Evolutionary conservation across 805 yeast species (phyloP).

Genomic region (Candida maris): DNA sequence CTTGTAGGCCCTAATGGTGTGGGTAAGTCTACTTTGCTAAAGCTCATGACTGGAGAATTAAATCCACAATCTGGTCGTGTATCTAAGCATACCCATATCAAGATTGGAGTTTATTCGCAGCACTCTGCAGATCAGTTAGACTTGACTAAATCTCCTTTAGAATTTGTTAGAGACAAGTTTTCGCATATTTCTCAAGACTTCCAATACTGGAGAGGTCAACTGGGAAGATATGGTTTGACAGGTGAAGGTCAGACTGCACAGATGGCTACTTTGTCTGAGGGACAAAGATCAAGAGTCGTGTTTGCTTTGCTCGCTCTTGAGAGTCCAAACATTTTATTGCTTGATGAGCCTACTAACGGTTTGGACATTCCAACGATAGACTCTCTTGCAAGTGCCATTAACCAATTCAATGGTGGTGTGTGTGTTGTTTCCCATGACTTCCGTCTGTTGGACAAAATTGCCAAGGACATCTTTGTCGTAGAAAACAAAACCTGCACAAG

Average conservation of each 20-base stretch:
- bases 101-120: slow-evolving; percentile 98
- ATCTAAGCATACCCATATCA: slow-evolving; percentile 94
- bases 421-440: slow-evolving; percentile 98
- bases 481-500: slow-evolving; percentile 93
- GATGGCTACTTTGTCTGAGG: slow-evolving; percentile 98
- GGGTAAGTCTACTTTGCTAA: slow-evolving; percentile 94
- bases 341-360: slow-evolving; percentile 99
- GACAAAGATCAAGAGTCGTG: slow-evolving; percentile 98
- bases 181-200: slow-evolving; percentile 89
- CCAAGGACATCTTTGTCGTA: slow-evolving; percentile 94
- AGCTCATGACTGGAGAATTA: slow-evolving; percentile 93
- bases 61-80: slow-evolving; percentile 92
- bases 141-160: slow-evolving; percentile 90
- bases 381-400: slow-evolving; percentile 94
- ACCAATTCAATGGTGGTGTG: slow-evolving; percentile 95
- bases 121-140: slow-evolving; percentile 98
- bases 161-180: slow-evolving; percentile 94
- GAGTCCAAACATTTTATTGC: slow-evolving; percentile 86
- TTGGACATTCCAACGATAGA: slow-evolving; percentile 97
- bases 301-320: slow-evolving; percentile 94
- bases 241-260: slow-evolving; percentile 99
- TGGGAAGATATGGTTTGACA: slow-evolving; percentile 96
- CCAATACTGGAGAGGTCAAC: slow-evolving; percentile 98
- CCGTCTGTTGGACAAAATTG: slow-evolving; percentile 95
- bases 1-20: slow-evolving; percentile 99